Conservation (phyloP, 305 asterid genomes). For the Stenogyne calaminthoides region DNA sequence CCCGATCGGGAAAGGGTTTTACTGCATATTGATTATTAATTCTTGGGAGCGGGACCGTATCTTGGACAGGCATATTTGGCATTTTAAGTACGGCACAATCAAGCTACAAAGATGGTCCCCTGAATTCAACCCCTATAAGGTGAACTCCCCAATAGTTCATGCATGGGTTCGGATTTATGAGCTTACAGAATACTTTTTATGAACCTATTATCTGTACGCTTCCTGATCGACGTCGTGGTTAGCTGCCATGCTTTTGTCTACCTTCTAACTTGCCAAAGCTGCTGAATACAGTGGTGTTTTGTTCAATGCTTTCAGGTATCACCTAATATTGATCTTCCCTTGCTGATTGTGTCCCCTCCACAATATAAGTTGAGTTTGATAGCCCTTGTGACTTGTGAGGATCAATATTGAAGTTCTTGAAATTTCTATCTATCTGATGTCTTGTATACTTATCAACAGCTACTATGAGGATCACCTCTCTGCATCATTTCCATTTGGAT, state of each 20-base stretch:
- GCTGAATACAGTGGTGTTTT: conserved; percentile 78
- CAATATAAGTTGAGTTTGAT: conserved; percentile 25
- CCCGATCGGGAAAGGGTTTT: too few species aligned
- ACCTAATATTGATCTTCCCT: conserved; percentile 22
- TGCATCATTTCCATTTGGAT: conserved; percentile 92
- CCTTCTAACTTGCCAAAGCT: conserved; percentile 76
- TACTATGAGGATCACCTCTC: conserved; percentile 91
- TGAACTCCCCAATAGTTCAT: too few species aligned
- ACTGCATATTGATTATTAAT: too few species aligned
- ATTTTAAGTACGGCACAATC: too few species aligned
- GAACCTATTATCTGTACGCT: too few species aligned
- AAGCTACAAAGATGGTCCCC: too few species aligned
- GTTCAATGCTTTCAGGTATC: conserved; percentile 87
- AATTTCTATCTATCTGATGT: conserved; percentile 23
- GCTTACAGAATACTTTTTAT: too few species aligned
- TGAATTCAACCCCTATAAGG: too few species aligned
- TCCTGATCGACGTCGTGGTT: conserved; percentile 73
- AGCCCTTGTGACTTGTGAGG: background rate
- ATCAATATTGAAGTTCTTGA: conserved; percentile 19
- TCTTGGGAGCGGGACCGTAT: too few species aligned
- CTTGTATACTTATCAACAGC: conserved; percentile 53
- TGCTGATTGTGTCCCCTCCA: conserved; percentile 27
- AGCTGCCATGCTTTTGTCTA: conserved; percentile 74
- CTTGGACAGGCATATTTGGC: too few species aligned
- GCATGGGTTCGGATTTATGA: too few species aligned